Evolutionary conservation across 148 eudicot genomes (phyloP).

Genomic region (Diospyros lotus): DNA sequence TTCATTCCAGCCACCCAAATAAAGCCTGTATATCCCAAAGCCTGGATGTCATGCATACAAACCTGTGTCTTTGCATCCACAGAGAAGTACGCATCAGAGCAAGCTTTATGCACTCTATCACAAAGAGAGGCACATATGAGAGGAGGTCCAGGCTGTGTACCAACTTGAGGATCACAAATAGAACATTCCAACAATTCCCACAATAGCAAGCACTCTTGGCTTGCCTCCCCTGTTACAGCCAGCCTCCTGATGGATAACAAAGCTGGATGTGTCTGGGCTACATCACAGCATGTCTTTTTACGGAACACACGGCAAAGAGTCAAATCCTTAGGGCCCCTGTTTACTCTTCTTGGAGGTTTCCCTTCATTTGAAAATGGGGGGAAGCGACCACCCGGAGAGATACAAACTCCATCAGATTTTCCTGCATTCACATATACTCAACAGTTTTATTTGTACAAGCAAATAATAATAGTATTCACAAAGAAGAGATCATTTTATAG

Average conservation of each 20-base stretch:
- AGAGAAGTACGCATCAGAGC: constrained; percentile 81
- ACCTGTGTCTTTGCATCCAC: constrained; percentile 81
- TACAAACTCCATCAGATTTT: constrained; percentile 67
- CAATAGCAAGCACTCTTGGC: constrained; percentile 74
- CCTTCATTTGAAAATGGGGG: constrained; percentile 72
- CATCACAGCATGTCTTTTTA: constrained; percentile 88
- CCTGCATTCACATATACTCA: constrained; percentile 41
- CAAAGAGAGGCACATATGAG: constrained; percentile 73
- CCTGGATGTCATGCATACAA: constrained; percentile 9
- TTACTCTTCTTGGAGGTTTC: constrained; percentile 66
- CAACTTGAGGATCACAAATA: constrained; percentile 84
- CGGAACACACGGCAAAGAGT: constrained; percentile 82
- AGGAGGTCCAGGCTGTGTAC: constrained; percentile 81
- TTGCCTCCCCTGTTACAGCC: constrained; percentile 84
- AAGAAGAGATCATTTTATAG: not conserved
- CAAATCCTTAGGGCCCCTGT: constrained; percentile 65
- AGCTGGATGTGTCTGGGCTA: constrained; percentile 79
- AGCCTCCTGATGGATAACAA: constrained; percentile 67
- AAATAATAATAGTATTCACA: not conserved
- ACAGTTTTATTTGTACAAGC: not conserved
- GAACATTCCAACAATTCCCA: constrained; percentile 97
- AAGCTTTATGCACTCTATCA: constrained; percentile 72
- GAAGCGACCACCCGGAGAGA: constrained; percentile 92
- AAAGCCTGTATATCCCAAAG: not conserved
- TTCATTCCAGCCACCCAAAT: constrained; percentile 6